phyloP scores from a whole-genome alignment of 73 alveolate genomes.

The Halteria grandinella region DNA sequence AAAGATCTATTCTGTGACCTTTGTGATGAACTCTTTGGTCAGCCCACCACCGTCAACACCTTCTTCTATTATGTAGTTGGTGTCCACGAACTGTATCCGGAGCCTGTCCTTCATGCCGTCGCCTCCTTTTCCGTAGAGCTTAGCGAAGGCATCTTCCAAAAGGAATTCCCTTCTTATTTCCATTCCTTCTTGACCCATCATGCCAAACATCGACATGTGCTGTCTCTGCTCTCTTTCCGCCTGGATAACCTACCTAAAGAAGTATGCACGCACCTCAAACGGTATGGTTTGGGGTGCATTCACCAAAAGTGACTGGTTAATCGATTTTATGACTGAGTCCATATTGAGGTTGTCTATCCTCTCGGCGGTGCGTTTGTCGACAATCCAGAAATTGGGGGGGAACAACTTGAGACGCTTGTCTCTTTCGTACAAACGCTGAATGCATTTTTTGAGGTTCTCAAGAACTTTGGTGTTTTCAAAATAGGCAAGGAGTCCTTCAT shows the following conservation, averaged over 20 bases:
- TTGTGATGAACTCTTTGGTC: conserved; percentile 60
- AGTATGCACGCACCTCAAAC: conserved; percentile 27
- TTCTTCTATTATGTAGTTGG: conserved; percentile 35
- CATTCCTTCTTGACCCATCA: not conserved
- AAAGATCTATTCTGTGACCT: conserved; percentile 35
- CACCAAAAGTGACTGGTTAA: not conserved
- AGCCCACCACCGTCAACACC: conserved; percentile 76
- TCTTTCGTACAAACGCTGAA: conserved; percentile 41
- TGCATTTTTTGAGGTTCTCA: not conserved
- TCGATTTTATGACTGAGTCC: not conserved
- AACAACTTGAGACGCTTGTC: conserved; percentile 39
- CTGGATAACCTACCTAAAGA: not conserved
- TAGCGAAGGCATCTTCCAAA: conserved; percentile 49
- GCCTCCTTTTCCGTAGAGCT: conserved; percentile 36
- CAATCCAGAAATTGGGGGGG: conserved; percentile 43
- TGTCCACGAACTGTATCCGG: conserved; percentile 38
- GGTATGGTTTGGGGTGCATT: conserved; percentile 43
- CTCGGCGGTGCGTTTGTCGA: not conserved
- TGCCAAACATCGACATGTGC: not conserved
- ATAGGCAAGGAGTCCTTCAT: not conserved
- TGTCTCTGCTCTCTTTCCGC: conserved; percentile 4
- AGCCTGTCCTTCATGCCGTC: conserved; percentile 34
- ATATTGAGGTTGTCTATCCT: not conserved
- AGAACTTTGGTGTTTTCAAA: not conserved
- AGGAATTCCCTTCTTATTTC: conserved; percentile 51